These are phyloP conservation scores for Puya raimondii DNA, from an alignment of 176 grass and related monocot species.

Conservation along the genomic window DNA sequence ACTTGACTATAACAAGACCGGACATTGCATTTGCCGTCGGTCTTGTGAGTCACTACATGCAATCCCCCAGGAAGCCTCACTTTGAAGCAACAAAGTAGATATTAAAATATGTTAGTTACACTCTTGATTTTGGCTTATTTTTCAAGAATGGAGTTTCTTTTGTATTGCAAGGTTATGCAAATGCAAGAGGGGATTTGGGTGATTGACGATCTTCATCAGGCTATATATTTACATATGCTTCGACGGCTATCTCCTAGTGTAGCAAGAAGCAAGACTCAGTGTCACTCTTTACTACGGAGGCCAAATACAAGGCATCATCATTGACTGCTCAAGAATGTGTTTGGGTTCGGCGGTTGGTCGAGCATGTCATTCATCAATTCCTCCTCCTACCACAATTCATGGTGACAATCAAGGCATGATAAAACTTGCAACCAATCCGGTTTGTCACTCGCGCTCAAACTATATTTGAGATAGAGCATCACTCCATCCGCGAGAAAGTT, in stretches of 20 bases:
- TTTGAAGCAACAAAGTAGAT: not conserved
- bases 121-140: not conserved
- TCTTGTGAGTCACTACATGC: not conserved
- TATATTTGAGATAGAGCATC: not conserved
- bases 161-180: not conserved
- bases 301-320: not conserved
- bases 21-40: constrained; percentile 1
- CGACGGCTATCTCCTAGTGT: not conserved
- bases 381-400: not conserved
- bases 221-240: not conserved
- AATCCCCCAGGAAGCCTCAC: not conserved
- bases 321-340: not conserved
- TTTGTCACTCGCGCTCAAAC: not conserved
- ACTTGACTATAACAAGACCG: constrained; percentile 5
- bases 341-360: not conserved
- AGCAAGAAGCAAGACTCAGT: constrained; percentile 6
- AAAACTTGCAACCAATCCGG: not conserved
- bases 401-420: not conserved
- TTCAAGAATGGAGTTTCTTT: not conserved
- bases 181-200: constrained; percentile 10
- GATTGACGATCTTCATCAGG: not conserved
- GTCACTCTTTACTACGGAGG: not conserved
- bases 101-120: not conserved
- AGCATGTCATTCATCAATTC: not conserved
- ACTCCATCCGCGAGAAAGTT: not conserved